phyloP scores from a whole-genome alignment of 2,329 filamentous ascomycete species.

The Trichothecium roseum region DNA sequence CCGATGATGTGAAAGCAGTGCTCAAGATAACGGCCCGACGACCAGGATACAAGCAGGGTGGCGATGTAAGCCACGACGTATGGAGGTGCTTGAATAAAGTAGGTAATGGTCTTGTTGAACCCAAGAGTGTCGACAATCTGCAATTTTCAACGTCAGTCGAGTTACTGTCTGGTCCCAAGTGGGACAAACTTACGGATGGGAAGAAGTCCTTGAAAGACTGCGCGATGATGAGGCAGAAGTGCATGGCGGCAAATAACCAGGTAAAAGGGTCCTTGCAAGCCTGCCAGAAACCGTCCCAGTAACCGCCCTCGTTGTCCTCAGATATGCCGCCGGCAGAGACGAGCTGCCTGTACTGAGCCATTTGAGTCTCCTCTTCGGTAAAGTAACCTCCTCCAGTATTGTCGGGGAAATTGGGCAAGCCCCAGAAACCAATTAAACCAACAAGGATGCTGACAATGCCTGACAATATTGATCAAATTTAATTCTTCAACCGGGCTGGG shows the following conservation, averaged over 20 bases:
- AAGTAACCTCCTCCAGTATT: slow-evolving; percentile 18
- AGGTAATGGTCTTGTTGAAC: slow-evolving; percentile 18
- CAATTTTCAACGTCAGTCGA: not conserved
- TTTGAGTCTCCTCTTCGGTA: slow-evolving; percentile 10
- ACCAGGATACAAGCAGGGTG: slow-evolving; percentile 22
- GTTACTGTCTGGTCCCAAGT: too few relatives aligned
- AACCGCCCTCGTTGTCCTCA: slow-evolving; percentile 21
- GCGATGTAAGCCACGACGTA: slow-evolving; percentile 28
- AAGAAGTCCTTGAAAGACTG: slow-evolving; percentile 29
- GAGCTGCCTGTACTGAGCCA: slow-evolving; percentile 11
- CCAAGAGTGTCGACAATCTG: slow-evolving; percentile 17
- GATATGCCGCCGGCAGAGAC: slow-evolving; percentile 22
- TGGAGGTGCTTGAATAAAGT: slow-evolving; percentile 27
- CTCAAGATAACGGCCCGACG: slow-evolving; percentile 21
- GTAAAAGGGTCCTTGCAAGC: slow-evolving; percentile 24
- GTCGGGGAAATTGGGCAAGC: slow-evolving; percentile 22
- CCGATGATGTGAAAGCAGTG: slow-evolving; percentile 27
- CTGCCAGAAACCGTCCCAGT: slow-evolving; percentile 22
- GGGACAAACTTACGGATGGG: slow-evolving; percentile 21
- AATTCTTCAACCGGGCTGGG: not conserved
- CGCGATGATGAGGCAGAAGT: slow-evolving; percentile 32
- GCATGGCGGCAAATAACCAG: slow-evolving; percentile 27
- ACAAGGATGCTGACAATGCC: slow-evolving; percentile 20
- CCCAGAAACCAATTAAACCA: slow-evolving; percentile 18
- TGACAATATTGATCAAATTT: too few relatives aligned